phyloP scores from a whole-genome alignment of 2,329 filamentous ascomycete species.

The Cladophialophora immunda region DNA sequence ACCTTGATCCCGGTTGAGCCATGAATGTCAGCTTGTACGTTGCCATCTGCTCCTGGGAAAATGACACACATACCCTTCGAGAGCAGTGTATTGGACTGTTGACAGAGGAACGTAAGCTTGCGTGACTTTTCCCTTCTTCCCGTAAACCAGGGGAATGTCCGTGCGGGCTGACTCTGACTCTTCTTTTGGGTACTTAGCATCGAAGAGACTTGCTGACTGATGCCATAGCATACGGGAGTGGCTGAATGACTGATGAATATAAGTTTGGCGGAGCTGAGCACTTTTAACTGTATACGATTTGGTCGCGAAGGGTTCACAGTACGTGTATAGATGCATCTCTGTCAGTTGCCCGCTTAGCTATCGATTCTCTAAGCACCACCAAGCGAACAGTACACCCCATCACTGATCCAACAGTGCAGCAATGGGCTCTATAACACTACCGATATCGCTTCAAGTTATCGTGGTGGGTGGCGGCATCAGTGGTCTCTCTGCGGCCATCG shows the following conservation, averaged over 20 bases:
- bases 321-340: not conserved
- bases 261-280: not conserved
- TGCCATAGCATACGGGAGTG: not conserved
- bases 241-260: not conserved
- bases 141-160: not conserved
- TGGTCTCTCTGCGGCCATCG: conserved; percentile 11
- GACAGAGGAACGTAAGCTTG: not conserved
- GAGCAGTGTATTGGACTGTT: not conserved
- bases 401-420: not conserved
- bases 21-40: not conserved
- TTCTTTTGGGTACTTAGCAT: not conserved
- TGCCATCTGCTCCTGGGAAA: not conserved
- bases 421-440: conserved; percentile 7
- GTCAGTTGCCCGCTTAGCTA: not conserved
- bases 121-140: not conserved
- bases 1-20: too few relatives aligned
- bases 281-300: not conserved
- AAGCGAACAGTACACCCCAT: not conserved
- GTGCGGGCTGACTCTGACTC: not conserved
- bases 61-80: not conserved
- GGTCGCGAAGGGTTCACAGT: not conserved
- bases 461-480: conserved; percentile 13
- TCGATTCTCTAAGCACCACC: not conserved
- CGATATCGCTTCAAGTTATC: not conserved
- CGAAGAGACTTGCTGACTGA: not conserved